Evolutionary conservation across 805 yeast genomes (phyloP), one percentile per base, ranked within the genome.

Genomic region (Kregervanrija delftensis): DNA sequence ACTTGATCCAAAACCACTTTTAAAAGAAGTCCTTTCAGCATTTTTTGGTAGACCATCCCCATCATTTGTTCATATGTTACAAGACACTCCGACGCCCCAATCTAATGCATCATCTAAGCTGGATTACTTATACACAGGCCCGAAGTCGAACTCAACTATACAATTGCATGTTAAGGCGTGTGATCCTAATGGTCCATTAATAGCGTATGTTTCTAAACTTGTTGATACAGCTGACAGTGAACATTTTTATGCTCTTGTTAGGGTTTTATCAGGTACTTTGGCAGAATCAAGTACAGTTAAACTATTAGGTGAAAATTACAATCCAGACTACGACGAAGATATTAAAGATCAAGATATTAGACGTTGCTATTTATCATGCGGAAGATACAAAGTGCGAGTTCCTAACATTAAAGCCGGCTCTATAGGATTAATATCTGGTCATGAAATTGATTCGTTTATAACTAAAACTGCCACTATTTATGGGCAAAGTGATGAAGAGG

Each of bases 361-460:
- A 13, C 69, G 65, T 30, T 58, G 81, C 4, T 73, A 64, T 53
- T 49, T 89, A 1, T 72, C 86, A 37, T 81, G 87, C 39, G 90
- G 90, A 0, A 70, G 96, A 50, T 89, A 86, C 58, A 73, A 72
- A 30, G 62, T 81, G 2, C 72, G 77, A 0, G 71, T 84, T 0
- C 66, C 73, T 4, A 43, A 42, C 30, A 34, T 50, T 13, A 36
- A 36, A 8, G 74, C 77, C 1, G 96, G 96, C 0, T 73, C 76
- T n/a, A 64, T 86, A 37, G 90, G 80, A 0, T 56, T 89, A 4
- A 62, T 89, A 0, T 71, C 76, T 5, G 95, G 95, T 1, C 64
- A 62, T 36, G 67, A 56, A 8, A 62, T 86, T 22, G 82, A 78
- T 36, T 54, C 69, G 1, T 65, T 71, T 28, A 69, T 83, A 36